Evolutionary conservation across 371 early-diverging fungal species (phyloP).

Genomic region (Saksenaea oblongispora): DNA sequence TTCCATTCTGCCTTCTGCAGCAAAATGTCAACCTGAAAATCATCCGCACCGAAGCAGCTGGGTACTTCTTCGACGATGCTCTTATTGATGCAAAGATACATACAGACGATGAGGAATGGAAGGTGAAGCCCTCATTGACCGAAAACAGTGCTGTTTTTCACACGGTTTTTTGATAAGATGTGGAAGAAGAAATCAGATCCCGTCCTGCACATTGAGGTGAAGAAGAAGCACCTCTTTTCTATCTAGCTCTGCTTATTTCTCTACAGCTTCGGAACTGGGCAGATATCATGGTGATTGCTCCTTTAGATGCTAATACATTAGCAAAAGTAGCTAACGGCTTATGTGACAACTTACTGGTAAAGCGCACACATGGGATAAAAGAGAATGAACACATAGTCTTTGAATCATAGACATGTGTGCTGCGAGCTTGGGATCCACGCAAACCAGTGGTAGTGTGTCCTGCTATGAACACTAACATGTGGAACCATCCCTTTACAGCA

Average conservation of each 20-base stretch:
- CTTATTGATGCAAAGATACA: constrained; percentile 54
- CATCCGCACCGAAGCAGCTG: constrained; percentile 72
- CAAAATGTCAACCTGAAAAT: constrained; percentile 67
- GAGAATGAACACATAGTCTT: background rate
- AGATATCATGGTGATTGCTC: constrained; percentile 86
- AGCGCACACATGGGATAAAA: constrained; percentile 1
- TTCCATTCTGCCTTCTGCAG: constrained; percentile 18
- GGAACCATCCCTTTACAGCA: constrained; percentile 89
- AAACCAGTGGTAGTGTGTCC: constrained; percentile 83
- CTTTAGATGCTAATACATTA: constrained; percentile 93
- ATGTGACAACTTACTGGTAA: constrained; percentile 92
- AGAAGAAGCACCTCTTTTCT: background rate
- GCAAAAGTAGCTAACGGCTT: constrained; percentile 91
- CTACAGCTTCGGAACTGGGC: constrained; percentile 92
- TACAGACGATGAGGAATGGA: constrained; percentile 92
- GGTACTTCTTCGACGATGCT: constrained; percentile 76
- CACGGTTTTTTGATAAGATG: constrained; percentile 34
- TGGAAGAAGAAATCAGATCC: constrained; percentile 89
- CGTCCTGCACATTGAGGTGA: constrained; percentile 92
- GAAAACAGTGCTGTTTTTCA: background rate
- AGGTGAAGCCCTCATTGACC: constrained; percentile 32
- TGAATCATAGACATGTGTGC: constrained; percentile 75
- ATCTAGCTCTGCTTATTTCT: background rate
- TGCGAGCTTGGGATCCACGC: constrained; percentile 87
- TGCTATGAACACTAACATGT: constrained; percentile 98